Conservation (phyloP, 208 protist species). For the Naegleria fowleri region DNA sequence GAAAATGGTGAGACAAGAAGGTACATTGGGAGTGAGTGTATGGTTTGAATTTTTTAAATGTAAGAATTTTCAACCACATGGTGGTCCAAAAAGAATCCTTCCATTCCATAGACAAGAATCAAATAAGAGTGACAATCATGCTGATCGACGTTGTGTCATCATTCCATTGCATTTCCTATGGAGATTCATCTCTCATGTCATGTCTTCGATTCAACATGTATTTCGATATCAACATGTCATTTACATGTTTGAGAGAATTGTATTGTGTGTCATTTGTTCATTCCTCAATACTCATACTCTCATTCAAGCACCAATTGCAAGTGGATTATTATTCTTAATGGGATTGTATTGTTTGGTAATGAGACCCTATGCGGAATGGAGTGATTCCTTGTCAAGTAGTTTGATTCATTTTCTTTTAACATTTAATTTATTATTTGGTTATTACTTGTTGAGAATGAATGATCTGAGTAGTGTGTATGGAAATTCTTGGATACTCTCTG, state of each 20-base stretch:
- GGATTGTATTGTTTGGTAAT: neutral
- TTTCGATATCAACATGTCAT: neutral
- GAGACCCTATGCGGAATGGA: neutral
- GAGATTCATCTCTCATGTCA: too few relatives aligned
- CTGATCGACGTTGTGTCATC: too few relatives aligned
- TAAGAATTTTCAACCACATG: too few relatives aligned
- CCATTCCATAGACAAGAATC: too few relatives aligned
- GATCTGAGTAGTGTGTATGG: neutral
- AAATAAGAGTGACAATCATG: too few relatives aligned
- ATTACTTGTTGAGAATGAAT: neutral
- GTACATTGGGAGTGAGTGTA: neutral
- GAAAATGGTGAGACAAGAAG: neutral
- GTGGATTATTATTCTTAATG: neutral
- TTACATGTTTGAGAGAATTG: neutral
- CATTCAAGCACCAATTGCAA: neutral
- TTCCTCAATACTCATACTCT: neutral
- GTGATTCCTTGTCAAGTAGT: neutral
- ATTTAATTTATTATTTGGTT: conserved; percentile 13
- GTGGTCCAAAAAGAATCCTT: too few relatives aligned
- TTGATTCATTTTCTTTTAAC: neutral
- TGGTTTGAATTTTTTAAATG: neutral
- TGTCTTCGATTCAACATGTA: neutral
- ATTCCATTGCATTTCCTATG: too few relatives aligned
- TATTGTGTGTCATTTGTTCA: neutral
- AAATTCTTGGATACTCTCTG: neutral